phyloP scores from a whole-genome alignment of 768 basidiomycete species.

The Suillus luteus region DNA sequence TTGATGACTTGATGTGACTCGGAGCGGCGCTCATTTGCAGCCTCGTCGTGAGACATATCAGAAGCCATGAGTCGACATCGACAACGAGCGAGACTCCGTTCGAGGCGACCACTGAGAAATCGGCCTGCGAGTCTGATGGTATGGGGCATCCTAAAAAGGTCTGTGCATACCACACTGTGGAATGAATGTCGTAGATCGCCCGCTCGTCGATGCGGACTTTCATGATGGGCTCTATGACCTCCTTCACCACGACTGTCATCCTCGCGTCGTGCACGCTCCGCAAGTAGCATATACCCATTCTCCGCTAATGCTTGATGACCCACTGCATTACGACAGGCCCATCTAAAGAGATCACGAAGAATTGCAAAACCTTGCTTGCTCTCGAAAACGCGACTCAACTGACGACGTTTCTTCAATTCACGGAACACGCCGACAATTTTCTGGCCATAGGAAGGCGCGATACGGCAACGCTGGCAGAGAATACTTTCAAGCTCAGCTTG shows the following conservation, averaged over 20 bases:
- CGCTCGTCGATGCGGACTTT: conserved; percentile 79
- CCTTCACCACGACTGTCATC: conserved; percentile 89
- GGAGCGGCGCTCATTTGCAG: conserved; percentile 42
- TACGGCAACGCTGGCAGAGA: conserved; percentile 87
- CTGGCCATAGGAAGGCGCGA: conserved; percentile 92
- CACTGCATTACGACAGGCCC: conserved; percentile 89
- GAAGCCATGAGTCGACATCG: conserved; percentile 45
- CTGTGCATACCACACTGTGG: conserved; percentile 40
- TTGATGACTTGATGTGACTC: conserved; percentile 89
- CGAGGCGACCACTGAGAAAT: conserved; percentile 36
- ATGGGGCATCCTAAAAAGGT: conserved; percentile 59
- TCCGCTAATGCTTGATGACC: conserved; percentile 92
- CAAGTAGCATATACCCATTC: conserved; percentile 96
- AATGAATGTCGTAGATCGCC: conserved; percentile 62
- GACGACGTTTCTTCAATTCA: conserved; percentile 90
- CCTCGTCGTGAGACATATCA: conserved; percentile 26
- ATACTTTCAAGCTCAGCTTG: conserved; percentile 92
- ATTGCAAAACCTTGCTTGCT: conserved; percentile 97
- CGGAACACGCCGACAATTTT: conserved; percentile 90
- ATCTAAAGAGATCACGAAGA: conserved; percentile 93
- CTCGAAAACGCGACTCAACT: conserved; percentile 91
- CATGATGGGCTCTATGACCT: conserved; percentile 89
- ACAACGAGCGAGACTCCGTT: conserved; percentile 40
- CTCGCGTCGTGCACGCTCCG: conserved; percentile 79
- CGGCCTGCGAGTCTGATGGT: conserved; percentile 48